These are phyloP conservation scores for Parastagonospora avenae DNA, from an alignment of 2,329 filamentous ascomycete species.

Conservation along the genomic window DNA sequence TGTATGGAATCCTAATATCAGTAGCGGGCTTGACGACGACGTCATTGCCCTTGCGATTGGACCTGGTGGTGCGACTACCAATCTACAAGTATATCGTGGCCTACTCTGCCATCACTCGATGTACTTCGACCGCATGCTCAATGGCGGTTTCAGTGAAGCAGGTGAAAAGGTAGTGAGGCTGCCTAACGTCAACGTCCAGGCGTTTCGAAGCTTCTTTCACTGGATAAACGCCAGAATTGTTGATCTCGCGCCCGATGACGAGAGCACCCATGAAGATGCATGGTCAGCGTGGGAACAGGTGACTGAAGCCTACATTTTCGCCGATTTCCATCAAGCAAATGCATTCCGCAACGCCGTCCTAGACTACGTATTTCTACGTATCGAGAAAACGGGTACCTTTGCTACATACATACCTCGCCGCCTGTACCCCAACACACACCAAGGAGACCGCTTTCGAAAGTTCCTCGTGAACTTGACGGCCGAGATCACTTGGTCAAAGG, in stretches of 20 bases:
- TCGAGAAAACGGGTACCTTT: neutral
- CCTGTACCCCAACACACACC: no score
- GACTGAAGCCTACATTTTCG: neutral
- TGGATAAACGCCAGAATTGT: neutral
- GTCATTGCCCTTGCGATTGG: neutral
- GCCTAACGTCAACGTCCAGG: neutral
- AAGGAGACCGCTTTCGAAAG: no score
- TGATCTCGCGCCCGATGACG: neutral
- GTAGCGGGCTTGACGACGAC: neutral
- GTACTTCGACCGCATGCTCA: slow-evolving; percentile 5
- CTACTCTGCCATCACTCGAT: slow-evolving; percentile 7
- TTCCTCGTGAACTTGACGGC: no score
- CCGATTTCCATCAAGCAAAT: neutral
- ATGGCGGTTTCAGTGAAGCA: slow-evolving; percentile 1
- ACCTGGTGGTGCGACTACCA: neutral
- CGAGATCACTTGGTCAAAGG: no score
- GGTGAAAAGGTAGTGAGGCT: neutral
- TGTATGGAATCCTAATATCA: neutral
- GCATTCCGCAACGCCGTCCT: neutral
- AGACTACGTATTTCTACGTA: neutral
- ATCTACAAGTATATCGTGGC: slow-evolving; percentile 1
- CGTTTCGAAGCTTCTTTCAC: neutral
- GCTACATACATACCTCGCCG: no score
- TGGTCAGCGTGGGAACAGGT: neutral
- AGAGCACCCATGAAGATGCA: neutral